Conservation (phyloP, 192 early-diverging fungal species). For the Thoreauomyces humboldtii region DNA sequence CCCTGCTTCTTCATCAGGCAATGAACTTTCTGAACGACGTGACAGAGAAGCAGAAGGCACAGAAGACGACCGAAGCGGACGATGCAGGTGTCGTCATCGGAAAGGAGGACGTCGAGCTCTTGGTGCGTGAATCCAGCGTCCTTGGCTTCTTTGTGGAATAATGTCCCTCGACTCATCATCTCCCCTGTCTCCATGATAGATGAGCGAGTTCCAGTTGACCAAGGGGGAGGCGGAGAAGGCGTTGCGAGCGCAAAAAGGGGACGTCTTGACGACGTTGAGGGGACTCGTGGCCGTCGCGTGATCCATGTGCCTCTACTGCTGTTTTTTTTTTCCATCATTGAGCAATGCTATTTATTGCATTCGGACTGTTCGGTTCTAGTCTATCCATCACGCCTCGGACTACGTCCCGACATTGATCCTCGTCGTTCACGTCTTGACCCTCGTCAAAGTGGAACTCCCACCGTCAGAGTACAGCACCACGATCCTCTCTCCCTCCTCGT, state of each 20-base stretch:
- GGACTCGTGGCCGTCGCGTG: slow-evolving; percentile 12
- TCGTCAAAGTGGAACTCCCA: no score
- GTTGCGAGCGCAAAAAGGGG: slow-evolving; percentile 47
- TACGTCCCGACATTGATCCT: no score
- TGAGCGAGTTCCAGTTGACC: slow-evolving; percentile 48
- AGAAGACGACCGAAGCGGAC: slow-evolving; percentile 40
- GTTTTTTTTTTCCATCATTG: no score
- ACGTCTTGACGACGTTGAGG: slow-evolving; percentile 43
- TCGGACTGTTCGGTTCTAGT: no score
- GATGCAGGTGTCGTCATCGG: slow-evolving; percentile 43
- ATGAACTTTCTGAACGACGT: slow-evolving; percentile 43
- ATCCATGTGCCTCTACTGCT: no score
- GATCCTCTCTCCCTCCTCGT: no score
- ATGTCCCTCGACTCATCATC: no score
- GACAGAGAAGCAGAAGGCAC: slow-evolving; percentile 45
- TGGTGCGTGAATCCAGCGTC: slow-evolving; percentile 47
- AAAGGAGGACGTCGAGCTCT: slow-evolving; percentile 52
- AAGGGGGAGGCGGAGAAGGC: slow-evolving; percentile 47
- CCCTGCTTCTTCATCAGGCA: slow-evolving; percentile 29
- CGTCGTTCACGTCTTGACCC: no score
- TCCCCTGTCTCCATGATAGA: slow-evolving; percentile 20
- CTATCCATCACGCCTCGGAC: no score
- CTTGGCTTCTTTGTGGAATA: no score
- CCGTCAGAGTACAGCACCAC: no score
- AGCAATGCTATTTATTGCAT: no score